Evolutionary conservation across 1,284 basidiomycete species (phyloP), one percentile per base, ranked within the genome.

Genomic region (Fomitopsis palustris): DNA sequence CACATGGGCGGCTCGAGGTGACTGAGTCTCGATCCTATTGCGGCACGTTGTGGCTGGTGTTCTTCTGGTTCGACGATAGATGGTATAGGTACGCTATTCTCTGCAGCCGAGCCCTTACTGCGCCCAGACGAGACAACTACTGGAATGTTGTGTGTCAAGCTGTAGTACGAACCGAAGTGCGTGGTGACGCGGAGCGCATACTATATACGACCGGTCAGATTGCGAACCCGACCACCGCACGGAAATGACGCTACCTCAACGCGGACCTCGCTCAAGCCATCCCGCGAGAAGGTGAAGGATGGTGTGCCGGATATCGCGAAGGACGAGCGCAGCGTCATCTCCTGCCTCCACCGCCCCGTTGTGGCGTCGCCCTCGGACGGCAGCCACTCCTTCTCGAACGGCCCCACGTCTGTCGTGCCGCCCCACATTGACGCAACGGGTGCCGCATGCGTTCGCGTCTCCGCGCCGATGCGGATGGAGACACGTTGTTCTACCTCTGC

Each of bases 261-360:
- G 4, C 19, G 23, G 14, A 56, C 35, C 27, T 49, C 55, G 16
- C 43, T 37, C n/a, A 35, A 14, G 17, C 41, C 29, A 21, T 10
- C 21, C 8, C 33, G 21, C 23, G 21, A 6, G 12, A 39, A 51
- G 16, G 19, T 10, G 21, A 56, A 56, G 27, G 55, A 49, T 9
- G 55, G 55, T 21, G 43, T 14, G 27, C 45, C 31, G 2, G 19
- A 29, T 2, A 53, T 42, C 27, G 25, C 6, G 47, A 53, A 60
- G 1, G 53, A 21, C 16, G 65, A 67, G 33, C 39, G 53, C 33
- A 67, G 58, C 1, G 51, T 64, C 35, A 58, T 54, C 39, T 64
- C 58, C 59, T 65, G 64, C 53, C 55, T 61, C 64, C 64, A 67
- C 27, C 31, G 27, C 9, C 65, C 65, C n/a, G 19, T 61, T 5